phyloP scores from a whole-genome alignment of 2,329 filamentous ascomycete genomes.

The Diaporthe sp. region DNA sequence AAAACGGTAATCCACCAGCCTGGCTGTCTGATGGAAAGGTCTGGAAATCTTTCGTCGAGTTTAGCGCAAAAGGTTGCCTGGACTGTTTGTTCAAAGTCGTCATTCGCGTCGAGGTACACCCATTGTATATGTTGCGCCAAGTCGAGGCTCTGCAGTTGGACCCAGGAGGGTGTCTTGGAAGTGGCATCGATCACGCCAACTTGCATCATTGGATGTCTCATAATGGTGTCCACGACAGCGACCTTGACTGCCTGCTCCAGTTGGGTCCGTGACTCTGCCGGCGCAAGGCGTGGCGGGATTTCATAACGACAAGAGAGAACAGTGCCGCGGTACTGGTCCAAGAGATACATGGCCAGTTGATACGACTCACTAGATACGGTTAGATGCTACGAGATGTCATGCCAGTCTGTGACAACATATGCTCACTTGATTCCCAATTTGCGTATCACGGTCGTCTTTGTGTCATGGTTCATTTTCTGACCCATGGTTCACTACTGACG shows the following conservation, averaged over 20 bases:
- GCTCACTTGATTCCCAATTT: conserved; percentile 43
- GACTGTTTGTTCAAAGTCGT: conserved; percentile 33
- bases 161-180: conserved; percentile 40
- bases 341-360: conserved; percentile 39
- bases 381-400: conserved; percentile 29
- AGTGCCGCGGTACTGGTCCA: conserved; percentile 41
- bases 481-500: conserved; percentile 29
- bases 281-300: conserved; percentile 37
- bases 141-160: conserved; percentile 40
- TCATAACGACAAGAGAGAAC: conserved; percentile 40
- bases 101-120: conserved; percentile 29
- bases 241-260: conserved; percentile 36
- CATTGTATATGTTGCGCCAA: conserved; percentile 40
- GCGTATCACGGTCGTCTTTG: conserved; percentile 36
- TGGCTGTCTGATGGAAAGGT: conserved; percentile 37
- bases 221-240: conserved; percentile 38
- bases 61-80: conserved; percentile 29
- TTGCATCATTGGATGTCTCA: conserved; percentile 42
- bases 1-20: conserved; percentile 39
- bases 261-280: conserved; percentile 34
- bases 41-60: conserved; percentile 40
- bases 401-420: conserved; percentile 29
- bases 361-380: conserved; percentile 32
- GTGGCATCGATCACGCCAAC: conserved; percentile 37
- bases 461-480: conserved; percentile 30